Conservation (phyloP, 768 basidiomycete species). For the Dentipellis sp. region DNA sequence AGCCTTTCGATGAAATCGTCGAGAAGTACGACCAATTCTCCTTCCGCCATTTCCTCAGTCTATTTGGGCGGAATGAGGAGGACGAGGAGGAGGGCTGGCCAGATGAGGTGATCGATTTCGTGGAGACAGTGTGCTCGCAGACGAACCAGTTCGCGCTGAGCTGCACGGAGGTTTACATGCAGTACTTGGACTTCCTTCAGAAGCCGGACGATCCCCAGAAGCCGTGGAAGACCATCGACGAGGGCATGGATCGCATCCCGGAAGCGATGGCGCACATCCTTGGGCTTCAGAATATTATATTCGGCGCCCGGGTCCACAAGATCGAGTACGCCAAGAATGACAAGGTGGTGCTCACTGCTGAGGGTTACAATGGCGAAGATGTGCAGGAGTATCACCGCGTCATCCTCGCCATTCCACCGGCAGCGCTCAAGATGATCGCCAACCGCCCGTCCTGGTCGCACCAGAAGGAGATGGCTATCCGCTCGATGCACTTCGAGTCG, state of each 20-base stretch:
- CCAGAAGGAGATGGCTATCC: slow-evolving; percentile 17
- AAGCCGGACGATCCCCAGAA: slow-evolving; percentile 6
- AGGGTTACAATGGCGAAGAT: background rate
- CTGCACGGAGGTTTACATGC: slow-evolving; percentile 19
- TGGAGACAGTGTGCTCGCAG: slow-evolving; percentile 17
- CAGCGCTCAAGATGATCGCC: slow-evolving; percentile 17
- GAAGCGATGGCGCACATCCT: slow-evolving; percentile 14
- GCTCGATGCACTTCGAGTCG: slow-evolving; percentile 18
- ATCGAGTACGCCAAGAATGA: slow-evolving; percentile 6
- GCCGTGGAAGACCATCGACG: slow-evolving; percentile 15
- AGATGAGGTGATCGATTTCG: slow-evolving; percentile 15
- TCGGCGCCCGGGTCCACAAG: slow-evolving; percentile 12
- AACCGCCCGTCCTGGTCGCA: slow-evolving; percentile 14
- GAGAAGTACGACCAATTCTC: slow-evolving; percentile 11
- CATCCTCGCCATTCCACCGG: slow-evolving; percentile 17
- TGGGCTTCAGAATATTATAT: slow-evolving; percentile 13
- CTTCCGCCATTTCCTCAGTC: slow-evolving; percentile 15
- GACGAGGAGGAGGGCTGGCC: slow-evolving; percentile 10
- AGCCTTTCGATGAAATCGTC: slow-evolving; percentile 7
- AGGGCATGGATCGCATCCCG: slow-evolving; percentile 16
- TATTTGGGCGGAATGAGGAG: background rate
- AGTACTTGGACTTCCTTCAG: slow-evolving; percentile 13
- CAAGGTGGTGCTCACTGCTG: slow-evolving; percentile 5
- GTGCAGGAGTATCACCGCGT: slow-evolving; percentile 12
- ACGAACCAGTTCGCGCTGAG: slow-evolving; percentile 19